Evolutionary conservation across 768 basidiomycete species (phyloP), one percentile per base, ranked within the genome.

Genomic region (Xerocomus brunneocitrinus): DNA sequence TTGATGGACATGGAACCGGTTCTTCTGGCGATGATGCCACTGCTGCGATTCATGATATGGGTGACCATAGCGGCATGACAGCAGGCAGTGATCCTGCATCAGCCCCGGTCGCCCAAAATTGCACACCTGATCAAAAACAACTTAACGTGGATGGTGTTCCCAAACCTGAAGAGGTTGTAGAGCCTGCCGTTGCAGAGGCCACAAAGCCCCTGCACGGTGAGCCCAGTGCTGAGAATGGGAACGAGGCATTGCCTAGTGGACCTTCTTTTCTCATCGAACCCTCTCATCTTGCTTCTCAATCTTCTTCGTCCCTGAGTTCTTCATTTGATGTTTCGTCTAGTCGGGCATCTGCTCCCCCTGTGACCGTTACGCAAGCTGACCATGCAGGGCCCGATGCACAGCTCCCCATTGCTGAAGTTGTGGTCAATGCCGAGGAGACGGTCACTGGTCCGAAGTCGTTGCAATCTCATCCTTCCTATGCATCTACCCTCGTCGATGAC

Each of bases 401-500:
- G 73, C 70, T 74, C 58, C 54, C 62, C 56, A 47, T 45, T 52
- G 28, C 36, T 28, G 46, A 52, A 42, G 31, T 30, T 24, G 47
- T 30, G 47, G 22, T 30, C 32, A 42, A 53, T 34, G 30, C 28
- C 24, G 55, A 48, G 31, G 27, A 28, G 16, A 49, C 64, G 28
- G 54, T 34, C 36, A 28, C 58, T 47, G 45, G 49, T n/a, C 31
- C 59, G 38, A 65, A 71, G 47, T 73, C 75, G 3, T 62, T 79
- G 46, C 73, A 76, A 64, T 66, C 75, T 19, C 64, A 60, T 16
- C 65, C 77, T 50, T 81, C 81, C 16, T 69, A 71, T 30, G 75
- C 82, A 6, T 74, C 82, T 38, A 85, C 83, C 30, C 65, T 84
- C 38, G 67, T 78, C 45, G 74, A 80, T 59, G 66, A 79, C 53